A percentile compares a stretch with the other conserved stretches of the same genome.
phyloP scores from a whole-genome alignment of 352 stramenopile genomes.

The Peronosclerospora sorghi region DNA sequence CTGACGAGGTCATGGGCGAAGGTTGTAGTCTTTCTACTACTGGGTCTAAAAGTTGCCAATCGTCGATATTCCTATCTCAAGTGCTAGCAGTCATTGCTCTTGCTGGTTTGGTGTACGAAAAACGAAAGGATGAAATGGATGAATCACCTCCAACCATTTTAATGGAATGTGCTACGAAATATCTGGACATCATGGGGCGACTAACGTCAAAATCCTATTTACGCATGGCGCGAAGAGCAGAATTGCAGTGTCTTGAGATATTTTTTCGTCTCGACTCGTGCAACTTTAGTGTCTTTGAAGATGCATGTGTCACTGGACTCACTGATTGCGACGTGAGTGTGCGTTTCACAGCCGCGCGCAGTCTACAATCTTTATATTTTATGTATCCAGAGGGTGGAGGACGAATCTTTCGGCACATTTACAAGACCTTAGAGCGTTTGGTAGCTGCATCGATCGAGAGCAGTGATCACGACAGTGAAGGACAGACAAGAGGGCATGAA shows the following conservation, averaged over 20 bases:
- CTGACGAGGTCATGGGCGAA: constrained; percentile 29
- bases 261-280: constrained; percentile 55
- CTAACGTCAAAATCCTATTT: constrained; percentile 14
- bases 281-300: constrained; percentile 43
- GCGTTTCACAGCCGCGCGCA: constrained; percentile 29
- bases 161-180: constrained; percentile 28
- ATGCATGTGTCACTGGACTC: constrained; percentile 30
- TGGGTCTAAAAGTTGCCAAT: constrained; percentile 16
- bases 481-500: constrained; percentile 1
- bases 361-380: constrained; percentile 60
- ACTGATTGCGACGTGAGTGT: constrained; percentile 48
- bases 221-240: constrained; percentile 19
- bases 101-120: constrained; percentile 41
- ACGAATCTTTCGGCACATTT: constrained; percentile 48
- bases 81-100: constrained; percentile 32
- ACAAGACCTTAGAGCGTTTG: constrained; percentile 15
- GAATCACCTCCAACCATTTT: constrained; percentile 41
- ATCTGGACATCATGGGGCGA: constrained; percentile 16
- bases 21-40: constrained; percentile 12
- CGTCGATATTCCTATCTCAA: constrained; percentile 42
- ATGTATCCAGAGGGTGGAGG: constrained; percentile 70
- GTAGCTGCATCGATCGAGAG: constrained; percentile 12
- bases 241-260: constrained; percentile 46
- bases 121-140: constrained; percentile 33
- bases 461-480: neutral